A percentile compares a stretch with the other conserved stretches of the same genome.
These are phyloP conservation scores for Dictyostelium purpureum DNA, from an alignment of 78 protist species.

Conservation along the genomic window DNA sequence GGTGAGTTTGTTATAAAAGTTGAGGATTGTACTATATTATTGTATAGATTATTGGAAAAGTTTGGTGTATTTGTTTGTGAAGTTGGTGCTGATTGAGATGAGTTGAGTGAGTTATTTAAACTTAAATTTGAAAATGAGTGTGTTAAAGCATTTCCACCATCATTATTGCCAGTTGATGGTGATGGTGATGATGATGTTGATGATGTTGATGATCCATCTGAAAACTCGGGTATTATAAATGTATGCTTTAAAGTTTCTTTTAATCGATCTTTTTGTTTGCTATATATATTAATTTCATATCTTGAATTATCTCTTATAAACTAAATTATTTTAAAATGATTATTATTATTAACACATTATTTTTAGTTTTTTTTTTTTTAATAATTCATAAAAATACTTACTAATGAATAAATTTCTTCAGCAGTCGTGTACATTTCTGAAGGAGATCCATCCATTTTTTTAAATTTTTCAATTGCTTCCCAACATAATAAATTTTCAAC, in stretches of 20 bases:
- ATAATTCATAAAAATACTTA: not conserved
- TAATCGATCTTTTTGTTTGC: slow-evolving; percentile 68
- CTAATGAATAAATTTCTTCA: slow-evolving; percentile 65
- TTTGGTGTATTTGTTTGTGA: not conserved
- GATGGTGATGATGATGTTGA: not conserved
- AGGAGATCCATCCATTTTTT: slow-evolving; percentile 35
- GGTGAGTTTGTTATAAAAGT: slow-evolving; percentile 6
- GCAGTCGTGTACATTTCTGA: slow-evolving; percentile 57
- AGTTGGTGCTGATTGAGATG: too few species aligned
- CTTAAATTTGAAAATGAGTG: not conserved
- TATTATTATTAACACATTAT: not conserved
- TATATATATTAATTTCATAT: slow-evolving; percentile 76
- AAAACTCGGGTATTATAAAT: slow-evolving; percentile 21
- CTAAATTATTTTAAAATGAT: not conserved
- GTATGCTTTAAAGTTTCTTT: slow-evolving; percentile 65
- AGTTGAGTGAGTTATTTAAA: too few species aligned
- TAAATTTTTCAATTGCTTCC: slow-evolving; percentile 74
- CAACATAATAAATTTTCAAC: slow-evolving; percentile 73
- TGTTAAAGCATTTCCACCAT: not conserved
- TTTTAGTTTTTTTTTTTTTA: not conserved
- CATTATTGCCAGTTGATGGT: not conserved
- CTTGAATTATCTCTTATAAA: slow-evolving; percentile 69
- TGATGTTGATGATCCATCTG: not conserved
- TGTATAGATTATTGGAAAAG: not conserved
- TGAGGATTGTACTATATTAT: not conserved